phyloP scores from a whole-genome alignment of 2,329 filamentous ascomycete genomes.

The Xylaria sp. region DNA sequence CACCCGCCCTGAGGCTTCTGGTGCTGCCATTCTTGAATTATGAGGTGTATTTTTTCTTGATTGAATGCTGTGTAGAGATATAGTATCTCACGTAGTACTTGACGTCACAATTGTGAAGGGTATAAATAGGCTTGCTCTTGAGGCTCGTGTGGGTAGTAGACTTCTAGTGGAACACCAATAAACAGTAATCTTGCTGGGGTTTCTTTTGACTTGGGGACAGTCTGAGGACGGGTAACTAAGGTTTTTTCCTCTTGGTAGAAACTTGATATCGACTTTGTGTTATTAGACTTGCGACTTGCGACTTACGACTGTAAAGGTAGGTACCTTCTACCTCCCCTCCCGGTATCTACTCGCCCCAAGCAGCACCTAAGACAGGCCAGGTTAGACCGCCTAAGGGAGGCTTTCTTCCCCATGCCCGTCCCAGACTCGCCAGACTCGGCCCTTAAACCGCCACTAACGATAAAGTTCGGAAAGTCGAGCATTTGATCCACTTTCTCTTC shows the following conservation, averaged over 20 bases:
- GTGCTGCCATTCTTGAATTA: slow-evolving; percentile 37
- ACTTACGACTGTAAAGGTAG: not conserved
- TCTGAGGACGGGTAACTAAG: not conserved
- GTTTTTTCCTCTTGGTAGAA: not conserved
- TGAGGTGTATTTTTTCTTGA: not conserved
- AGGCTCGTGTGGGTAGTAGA: not conserved
- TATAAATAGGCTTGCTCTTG: not conserved
- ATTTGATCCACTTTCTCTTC: slow-evolving; percentile 22
- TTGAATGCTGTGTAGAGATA: not conserved
- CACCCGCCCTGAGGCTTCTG: slow-evolving; percentile 29
- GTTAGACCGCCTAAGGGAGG: not conserved
- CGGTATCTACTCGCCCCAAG: too few relatives aligned
- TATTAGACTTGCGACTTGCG: not conserved
- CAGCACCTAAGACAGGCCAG: not conserved
- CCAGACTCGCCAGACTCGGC: not conserved
- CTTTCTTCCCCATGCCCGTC: not conserved
- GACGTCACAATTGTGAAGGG: not conserved
- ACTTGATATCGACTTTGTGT: not conserved
- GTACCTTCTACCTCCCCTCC: not conserved
- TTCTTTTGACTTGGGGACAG: not conserved
- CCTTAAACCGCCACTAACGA: not conserved
- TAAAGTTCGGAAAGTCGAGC: not conserved
- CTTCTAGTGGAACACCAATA: not conserved
- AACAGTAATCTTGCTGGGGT: not conserved
- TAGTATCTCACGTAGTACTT: not conserved